Base-by-base conservation (phyloP, 306 rosid species). In the Macrotyloma uniflorum region DNA sequence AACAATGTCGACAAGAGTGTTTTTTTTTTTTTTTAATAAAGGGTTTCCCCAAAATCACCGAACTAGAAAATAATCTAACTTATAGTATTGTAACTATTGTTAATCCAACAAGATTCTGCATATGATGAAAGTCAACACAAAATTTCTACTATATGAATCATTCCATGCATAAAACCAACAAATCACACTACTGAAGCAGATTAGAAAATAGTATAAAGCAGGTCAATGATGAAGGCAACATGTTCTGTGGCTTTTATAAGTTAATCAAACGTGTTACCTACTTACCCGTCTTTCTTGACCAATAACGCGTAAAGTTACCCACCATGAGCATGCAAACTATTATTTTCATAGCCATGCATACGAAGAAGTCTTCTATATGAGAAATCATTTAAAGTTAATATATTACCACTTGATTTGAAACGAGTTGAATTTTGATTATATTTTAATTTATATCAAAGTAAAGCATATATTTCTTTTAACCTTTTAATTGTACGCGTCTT, bases 301-400 rank as follows among this genome's bases (percentile, higher is more conserved):
- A 72, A 74, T 72, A 49, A 64, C 72, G 73, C 80, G 80, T 64
- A 13, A 75, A n/a, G 65, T 28, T 6, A 2, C 55, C 68, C 55
- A 55, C 45, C 20, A 18, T 20, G 12, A 36, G 6, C 70, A 24
- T 45, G 47, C 59, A 59, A 40, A 40, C 42, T 10, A 36, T 22
- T 8, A 19, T 18, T 53, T 55, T 9, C 9, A 35, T 33, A 3
- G 12, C 46, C 33, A 55, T 55, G 54, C 42, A 55, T 36, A 22
- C 5, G 23, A 26, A 5, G 0, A 10, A 58, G 38, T 58, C 38
- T 3, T 26, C 38, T 12, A 23, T 24, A 57, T 26, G 4, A 28
- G 11, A 59, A 15, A 15, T 16, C 13, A 61, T 30, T 35, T 61
- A 2, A 30, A 6, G 12, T 24, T 4, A 55, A 38, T 38, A 36